Base-by-base conservation (phyloP, 2,329 filamentous ascomycete species). In the Sphaerostilbella broomeana region DNA sequence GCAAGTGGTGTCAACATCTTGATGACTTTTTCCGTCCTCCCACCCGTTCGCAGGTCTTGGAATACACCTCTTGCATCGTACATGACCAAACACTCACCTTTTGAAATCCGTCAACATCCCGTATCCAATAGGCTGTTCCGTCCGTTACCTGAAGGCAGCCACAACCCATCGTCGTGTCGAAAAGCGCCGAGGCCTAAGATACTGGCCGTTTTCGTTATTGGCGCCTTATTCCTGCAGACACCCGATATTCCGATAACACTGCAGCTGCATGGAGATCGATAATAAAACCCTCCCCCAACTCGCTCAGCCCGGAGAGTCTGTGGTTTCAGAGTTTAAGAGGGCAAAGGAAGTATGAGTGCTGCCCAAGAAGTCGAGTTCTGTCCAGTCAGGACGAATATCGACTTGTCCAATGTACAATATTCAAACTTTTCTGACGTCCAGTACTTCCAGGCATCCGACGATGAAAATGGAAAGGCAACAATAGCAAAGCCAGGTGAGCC, bases 361-460 rank as follows among this genome's bases (percentile, higher is more conserved):
- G 51, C 51, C 51, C 56, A 53, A 44, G 54, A 51, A 38, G 53
- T 64, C 46, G 58, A 64, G 39, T 60, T 56, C 53, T 63, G 62
- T 59, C 60, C 63, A 30, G 54, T 56, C 38, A 58, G 66, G 61
- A 51, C 62, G 42, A 57, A 61, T 45, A 42, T 64, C 55, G 57
- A 63, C 50, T 62, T 53, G 47, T 50, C 52, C 43, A 49, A 61
- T 47, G 56, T 69, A 41, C 59, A 67, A 48, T 63, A 56, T 44
- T 61, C 65, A 46, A 55, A 69, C 50, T 69, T 64, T 55, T 65
- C 62, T 45, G 57, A 65, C 21, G 53, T 70, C 35, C 56, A 67
- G 45, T 70, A 61, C 49, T 61, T 59, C 37, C 54, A 63, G 36
- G 47, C 53, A 8, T 55, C 59, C 26, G 59, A 68, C 41, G 64